phyloP scores from a whole-genome alignment of 2,329 filamentous ascomycete genomes.

The Trichophaea hybrida region DNA sequence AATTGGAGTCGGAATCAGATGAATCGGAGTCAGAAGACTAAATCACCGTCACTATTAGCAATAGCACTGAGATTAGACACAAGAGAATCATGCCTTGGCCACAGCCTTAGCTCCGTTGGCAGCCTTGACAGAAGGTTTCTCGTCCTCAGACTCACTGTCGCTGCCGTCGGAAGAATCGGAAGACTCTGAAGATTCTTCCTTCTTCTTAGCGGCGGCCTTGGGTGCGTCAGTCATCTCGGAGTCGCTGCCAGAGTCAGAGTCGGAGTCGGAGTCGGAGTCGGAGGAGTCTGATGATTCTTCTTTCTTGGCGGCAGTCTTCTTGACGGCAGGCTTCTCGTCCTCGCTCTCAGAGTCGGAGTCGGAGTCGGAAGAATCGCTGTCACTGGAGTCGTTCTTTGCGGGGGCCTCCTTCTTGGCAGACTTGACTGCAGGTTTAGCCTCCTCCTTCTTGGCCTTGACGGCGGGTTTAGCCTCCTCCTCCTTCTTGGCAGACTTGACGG shows the following conservation, averaged over 20 bases:
- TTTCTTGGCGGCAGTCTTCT: constrained; percentile 39
- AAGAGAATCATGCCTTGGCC: no score
- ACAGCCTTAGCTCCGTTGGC: neutral
- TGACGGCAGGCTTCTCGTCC: constrained; percentile 36
- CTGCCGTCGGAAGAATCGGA: constrained; percentile 5
- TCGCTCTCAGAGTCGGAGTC: constrained; percentile 35
- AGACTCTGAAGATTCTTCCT: constrained; percentile 25
- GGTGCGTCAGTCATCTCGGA: constrained; percentile 11
- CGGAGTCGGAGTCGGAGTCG: constrained; percentile 29
- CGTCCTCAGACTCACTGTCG: neutral
- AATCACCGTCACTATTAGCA: no score
- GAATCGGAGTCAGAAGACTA: no score
- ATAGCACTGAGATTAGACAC: no score
- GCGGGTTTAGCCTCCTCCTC: neutral
- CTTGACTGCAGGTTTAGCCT: constrained; percentile 6
- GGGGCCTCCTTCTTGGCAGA: constrained; percentile 6
- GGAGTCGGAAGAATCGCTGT: constrained; percentile 33
- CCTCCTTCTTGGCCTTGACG: neutral
- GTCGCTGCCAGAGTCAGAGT: constrained; percentile 29
- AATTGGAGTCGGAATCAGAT: constrained; percentile 19
- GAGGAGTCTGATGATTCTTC: constrained; percentile 6
- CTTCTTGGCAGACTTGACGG: constrained; percentile 11
- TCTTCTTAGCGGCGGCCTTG: constrained; percentile 16
- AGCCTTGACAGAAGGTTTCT: constrained; percentile 6
- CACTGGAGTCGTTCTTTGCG: constrained; percentile 11